These are phyloP conservation scores for Stylosanthes scabra DNA, from an alignment of 331 rosid species.

Conservation along the genomic window DNA sequence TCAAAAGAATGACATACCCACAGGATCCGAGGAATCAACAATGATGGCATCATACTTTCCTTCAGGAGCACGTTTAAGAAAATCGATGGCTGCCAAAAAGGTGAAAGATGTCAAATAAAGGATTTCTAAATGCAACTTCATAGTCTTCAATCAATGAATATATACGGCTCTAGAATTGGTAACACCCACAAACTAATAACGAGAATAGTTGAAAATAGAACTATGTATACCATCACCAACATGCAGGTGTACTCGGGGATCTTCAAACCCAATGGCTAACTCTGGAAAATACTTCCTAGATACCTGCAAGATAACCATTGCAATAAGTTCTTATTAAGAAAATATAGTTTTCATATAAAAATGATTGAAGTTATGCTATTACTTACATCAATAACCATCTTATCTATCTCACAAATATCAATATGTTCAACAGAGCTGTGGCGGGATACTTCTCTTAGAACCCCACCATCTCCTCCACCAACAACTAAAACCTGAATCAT, in stretches of 20 bases:
- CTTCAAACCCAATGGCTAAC: conserved; percentile 90
- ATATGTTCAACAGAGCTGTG: conserved; percentile 86
- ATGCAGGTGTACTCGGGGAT: conserved; percentile 90
- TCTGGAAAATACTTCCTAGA: conserved; percentile 83
- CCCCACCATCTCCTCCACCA: conserved; percentile 99
- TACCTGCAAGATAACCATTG: conserved; percentile 57
- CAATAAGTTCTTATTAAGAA: conserved; percentile 20
- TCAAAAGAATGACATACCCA: conserved; percentile 62
- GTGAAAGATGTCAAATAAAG: conserved; percentile 15
- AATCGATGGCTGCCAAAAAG: conserved; percentile 74
- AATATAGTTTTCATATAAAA: neutral
- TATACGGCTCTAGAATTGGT: conserved; percentile 17
- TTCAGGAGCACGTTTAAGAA: conserved; percentile 62
- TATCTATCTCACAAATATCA: conserved; percentile 96
- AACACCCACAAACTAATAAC: conserved; percentile 23
- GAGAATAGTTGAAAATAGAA: conserved; percentile 17
- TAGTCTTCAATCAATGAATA: conserved; percentile 24
- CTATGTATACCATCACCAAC: conserved; percentile 76
- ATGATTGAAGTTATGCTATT: conserved; percentile 11
- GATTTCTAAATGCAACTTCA: conserved; percentile 10
- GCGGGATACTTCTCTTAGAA: conserved; percentile 88
- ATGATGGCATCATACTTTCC: conserved; percentile 92
- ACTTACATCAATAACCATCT: conserved; percentile 98
- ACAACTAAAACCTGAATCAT: conserved; percentile 82
- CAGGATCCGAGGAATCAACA: conserved; percentile 98